phyloP scores from a whole-genome alignment of 768 basidiomycete genomes.

The Fistulinella prunicolor region DNA sequence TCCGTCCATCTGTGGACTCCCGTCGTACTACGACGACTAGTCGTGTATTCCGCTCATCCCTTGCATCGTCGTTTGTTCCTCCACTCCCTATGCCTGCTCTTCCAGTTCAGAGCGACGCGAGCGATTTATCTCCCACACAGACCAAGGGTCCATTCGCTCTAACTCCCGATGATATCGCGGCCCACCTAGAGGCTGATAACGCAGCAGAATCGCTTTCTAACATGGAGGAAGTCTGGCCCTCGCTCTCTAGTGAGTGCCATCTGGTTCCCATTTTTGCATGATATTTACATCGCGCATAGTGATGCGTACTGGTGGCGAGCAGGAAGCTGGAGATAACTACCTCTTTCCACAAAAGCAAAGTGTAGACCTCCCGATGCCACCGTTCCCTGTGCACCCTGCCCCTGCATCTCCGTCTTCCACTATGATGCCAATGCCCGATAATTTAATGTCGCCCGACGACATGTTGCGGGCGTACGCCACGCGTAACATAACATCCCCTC shows the following conservation, averaged over 20 bases:
- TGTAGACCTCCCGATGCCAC: constrained; percentile 32
- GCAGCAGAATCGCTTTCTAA: constrained; percentile 34
- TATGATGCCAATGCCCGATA: constrained; percentile 42
- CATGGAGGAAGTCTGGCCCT: constrained; percentile 64
- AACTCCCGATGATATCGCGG: constrained; percentile 61
- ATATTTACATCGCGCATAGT: constrained; percentile 39
- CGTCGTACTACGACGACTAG: constrained; percentile 42
- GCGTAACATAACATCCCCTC: constrained; percentile 36
- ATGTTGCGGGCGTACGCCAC: constrained; percentile 75
- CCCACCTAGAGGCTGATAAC: constrained; percentile 42
- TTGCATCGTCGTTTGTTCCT: constrained; percentile 38
- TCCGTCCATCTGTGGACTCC: constrained; percentile 44
- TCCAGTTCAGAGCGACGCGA: constrained; percentile 24
- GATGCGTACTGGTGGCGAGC: constrained; percentile 61
- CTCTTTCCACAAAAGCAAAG: constrained; percentile 37
- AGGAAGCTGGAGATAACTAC: constrained; percentile 39
- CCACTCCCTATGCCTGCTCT: constrained; percentile 34
- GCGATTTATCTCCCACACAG: constrained; percentile 44
- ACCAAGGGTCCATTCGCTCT: constrained; percentile 40
- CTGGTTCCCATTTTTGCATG: neutral
- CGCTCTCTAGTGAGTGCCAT: constrained; percentile 53
- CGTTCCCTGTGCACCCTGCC: constrained; percentile 30
- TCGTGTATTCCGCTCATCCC: constrained; percentile 45
- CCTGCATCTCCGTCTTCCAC: constrained; percentile 35
- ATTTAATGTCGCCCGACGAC: constrained; percentile 61